A percentile compares a stretch with the other conserved stretches of the same genome.
Evolutionary conservation across 768 basidiomycete species (phyloP).

Genomic region (Trichaptum fuscoviolaceum): DNA sequence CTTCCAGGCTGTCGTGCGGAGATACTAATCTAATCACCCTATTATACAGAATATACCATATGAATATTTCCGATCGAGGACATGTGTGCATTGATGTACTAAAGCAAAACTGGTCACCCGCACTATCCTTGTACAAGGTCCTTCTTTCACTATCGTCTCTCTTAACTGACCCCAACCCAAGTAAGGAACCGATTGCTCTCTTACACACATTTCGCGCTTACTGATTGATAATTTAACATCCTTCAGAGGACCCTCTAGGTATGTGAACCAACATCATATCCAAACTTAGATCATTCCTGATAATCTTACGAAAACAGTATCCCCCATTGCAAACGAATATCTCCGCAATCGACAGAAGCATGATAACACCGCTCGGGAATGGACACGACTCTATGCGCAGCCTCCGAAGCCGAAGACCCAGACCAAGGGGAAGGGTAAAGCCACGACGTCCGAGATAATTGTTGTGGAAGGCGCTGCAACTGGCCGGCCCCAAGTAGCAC

Average conservation of each 20-base stretch:
- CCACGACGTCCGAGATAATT: not conserved
- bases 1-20: too few species aligned
- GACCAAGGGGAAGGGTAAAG: not conserved
- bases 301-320: conserved; percentile 17
- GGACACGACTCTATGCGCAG: conserved; percentile 29
- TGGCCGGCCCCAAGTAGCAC: not conserved
- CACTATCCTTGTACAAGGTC: conserved; percentile 90
- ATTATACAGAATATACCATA: conserved; percentile 69
- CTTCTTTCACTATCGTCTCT: conserved; percentile 90
- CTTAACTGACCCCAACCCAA: conserved; percentile 90
- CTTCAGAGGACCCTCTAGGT: conserved; percentile 17
- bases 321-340: conserved; percentile 27
- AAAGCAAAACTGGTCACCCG: conserved; percentile 93
- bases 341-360: conserved; percentile 28
- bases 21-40: too few species aligned
- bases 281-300: not conserved
- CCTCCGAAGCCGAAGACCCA: conserved; percentile 6
- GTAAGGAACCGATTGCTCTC: conserved; percentile 39
- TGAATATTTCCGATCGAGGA: conserved; percentile 82
- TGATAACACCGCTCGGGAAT: conserved; percentile 36
- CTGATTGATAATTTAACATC: not conserved
- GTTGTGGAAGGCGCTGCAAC: not conserved
- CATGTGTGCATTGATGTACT: conserved; percentile 86
- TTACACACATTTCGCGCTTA: not conserved
- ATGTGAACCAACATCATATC: not conserved